Base-by-base conservation (phyloP, 2,329 filamentous ascomycete genomes). In the Didymella segeticola region DNA sequence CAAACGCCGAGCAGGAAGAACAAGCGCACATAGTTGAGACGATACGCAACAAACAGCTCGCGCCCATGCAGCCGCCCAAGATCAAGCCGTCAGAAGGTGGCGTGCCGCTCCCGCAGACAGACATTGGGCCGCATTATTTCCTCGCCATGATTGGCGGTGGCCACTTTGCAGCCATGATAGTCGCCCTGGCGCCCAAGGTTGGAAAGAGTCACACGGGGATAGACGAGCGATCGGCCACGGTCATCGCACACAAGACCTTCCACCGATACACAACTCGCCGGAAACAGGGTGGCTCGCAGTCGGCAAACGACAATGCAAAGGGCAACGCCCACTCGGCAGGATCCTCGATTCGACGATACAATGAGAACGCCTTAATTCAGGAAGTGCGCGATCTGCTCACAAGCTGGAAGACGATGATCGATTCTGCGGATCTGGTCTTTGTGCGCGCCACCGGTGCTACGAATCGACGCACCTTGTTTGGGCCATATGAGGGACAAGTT, bases 61-160 rank as follows among this genome's bases (percentile, higher is more conserved):
- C 84, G 3, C 87, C 91, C 0, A 84, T 80, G 47, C 74, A 79
- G 27, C 72, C 75, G 79, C 68, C 72, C 3, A 71, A 68, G 22
- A 65, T 76, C 19, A 74, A 83, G 56, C 17, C 51, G 20, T 78
- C 83, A n/a, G 65, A 81, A 30, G 86, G 85, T 51, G 86, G 87
- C 41, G 84, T 86, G 2, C 78, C 80, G 14, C 74, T 85, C 5
- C 80, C 83, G 2, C 77, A 80, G 1, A 76, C 83, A 9, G 85
- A 88, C 69, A 85, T 86, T 20, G 87, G 88, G 7, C 91, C 92
- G 2, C 93, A 98, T 71, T 86, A 96, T 43, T 98, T 99, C 71
- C 83, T 99, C 41, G 98, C 93, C 76, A 99, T 99, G 95, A 96
- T 99, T 43, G 95, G 95, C 20, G 95, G 95, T 55, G 95, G 95